These are phyloP conservation scores for Xanthoparmelia taractica DNA, from an alignment of 495 filamentous ascomycete species.

Conservation along the genomic window DNA sequence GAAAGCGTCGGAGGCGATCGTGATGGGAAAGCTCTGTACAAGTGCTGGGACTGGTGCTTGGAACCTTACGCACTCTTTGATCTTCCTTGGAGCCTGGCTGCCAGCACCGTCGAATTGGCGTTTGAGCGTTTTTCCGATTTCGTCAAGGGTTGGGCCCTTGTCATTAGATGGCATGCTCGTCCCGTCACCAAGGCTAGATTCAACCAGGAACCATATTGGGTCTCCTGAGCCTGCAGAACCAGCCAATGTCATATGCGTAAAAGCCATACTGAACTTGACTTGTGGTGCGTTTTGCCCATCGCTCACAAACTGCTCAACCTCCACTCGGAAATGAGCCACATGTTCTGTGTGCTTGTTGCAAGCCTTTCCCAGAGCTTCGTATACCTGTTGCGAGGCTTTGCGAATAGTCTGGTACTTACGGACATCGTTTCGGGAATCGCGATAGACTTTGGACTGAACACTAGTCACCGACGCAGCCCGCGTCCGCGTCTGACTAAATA, in stretches of 20 bases:
- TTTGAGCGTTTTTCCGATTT: constrained; percentile 20
- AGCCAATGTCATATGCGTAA: constrained; percentile 16
- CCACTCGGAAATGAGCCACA: constrained; percentile 30
- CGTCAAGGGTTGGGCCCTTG: neutral
- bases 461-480: neutral
- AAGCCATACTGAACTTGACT: constrained; percentile 29
- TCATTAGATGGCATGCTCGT: neutral
- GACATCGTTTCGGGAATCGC: neutral
- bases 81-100: constrained; percentile 4
- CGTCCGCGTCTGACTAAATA: constrained; percentile 16
- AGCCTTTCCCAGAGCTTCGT: constrained; percentile 31
- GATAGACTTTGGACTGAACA: neutral
- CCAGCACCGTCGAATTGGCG: constrained; percentile 13
- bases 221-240: constrained; percentile 1
- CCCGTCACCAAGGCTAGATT: constrained; percentile 17
- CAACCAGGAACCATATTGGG: constrained; percentile 24
- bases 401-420: constrained; percentile 24
- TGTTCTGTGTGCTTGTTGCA: constrained; percentile 33
- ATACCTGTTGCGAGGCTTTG: constrained; percentile 30
- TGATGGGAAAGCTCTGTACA: neutral
- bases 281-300: neutral
- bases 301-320: constrained; percentile 21
- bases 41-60: constrained; percentile 7
- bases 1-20: neutral
- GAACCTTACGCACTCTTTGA: constrained; percentile 21